Evolutionary conservation across 2,329 filamentous ascomycete genomes (phyloP).

Genomic region (Beauveria sp.): DNA sequence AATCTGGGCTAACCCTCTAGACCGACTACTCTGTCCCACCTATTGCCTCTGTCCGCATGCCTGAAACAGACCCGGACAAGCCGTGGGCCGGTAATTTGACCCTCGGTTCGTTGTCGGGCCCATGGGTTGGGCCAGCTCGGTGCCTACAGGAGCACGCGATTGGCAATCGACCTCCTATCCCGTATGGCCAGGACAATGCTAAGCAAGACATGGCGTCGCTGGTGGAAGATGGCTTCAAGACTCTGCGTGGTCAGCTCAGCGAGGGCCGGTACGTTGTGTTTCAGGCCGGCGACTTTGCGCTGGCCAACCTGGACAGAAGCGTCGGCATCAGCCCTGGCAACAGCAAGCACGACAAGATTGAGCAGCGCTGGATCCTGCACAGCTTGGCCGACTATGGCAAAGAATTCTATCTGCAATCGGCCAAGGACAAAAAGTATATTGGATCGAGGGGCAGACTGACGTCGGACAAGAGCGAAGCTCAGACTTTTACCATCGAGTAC

Average conservation of each 20-base stretch:
- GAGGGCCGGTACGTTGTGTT: conserved; percentile 47
- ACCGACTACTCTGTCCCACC: conserved; percentile 37
- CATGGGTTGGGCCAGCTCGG: conserved; percentile 31
- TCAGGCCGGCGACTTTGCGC: conserved; percentile 32
- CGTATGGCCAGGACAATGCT: conserved; percentile 31
- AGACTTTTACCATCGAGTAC: conserved; percentile 5
- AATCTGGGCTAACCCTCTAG: background rate
- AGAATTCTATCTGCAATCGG: conserved; percentile 19
- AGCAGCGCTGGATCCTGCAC: conserved; percentile 43
- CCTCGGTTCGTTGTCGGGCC: conserved; percentile 11
- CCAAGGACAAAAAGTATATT: conserved; percentile 20
- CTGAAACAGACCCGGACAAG: conserved; percentile 23
- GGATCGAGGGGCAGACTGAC: conserved; percentile 10
- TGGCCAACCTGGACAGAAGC: conserved; percentile 24
- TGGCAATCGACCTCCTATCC: conserved; percentile 24
- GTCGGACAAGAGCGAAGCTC: background rate
- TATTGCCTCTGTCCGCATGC: conserved; percentile 30
- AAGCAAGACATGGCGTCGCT: conserved; percentile 25
- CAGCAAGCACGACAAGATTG: conserved; percentile 27
- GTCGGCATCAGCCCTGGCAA: conserved; percentile 9
- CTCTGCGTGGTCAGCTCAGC: conserved; percentile 39
- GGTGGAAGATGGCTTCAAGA: conserved; percentile 45
- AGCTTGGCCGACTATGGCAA: conserved; percentile 16
- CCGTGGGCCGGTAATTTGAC: conserved; percentile 26
- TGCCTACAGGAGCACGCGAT: conserved; percentile 23